Conservation (phyloP, 805 yeast species). For the Pichia sporocuriosa region DNA sequence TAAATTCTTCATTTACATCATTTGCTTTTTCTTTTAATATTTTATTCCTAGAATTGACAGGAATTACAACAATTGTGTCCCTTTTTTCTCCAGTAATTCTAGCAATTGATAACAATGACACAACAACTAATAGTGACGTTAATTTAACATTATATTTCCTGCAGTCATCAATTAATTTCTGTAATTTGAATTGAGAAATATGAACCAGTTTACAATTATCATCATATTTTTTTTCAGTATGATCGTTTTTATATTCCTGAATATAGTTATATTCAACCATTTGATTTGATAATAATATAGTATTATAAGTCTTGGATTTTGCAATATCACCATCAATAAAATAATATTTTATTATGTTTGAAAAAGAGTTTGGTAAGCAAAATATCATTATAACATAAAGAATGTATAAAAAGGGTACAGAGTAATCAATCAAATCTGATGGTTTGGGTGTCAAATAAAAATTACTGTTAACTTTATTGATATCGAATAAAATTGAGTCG, state of each 20-base stretch:
- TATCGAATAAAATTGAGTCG: conserved; percentile 5
- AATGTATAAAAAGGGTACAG: conserved; percentile 9
- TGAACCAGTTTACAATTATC: conserved; percentile 7
- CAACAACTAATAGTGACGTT: conserved; percentile 10
- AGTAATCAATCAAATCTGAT: conserved; percentile 11
- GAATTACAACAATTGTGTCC: conserved; percentile 13
- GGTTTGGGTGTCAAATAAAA: conserved; percentile 12
- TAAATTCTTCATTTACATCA: neutral
- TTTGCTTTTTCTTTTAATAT: neutral
- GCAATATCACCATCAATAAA: conserved; percentile 11
- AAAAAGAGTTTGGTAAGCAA: conserved; percentile 6
- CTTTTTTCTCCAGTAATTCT: conserved; percentile 9
- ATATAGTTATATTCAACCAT: conserved; percentile 1
- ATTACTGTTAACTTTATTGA: neutral
- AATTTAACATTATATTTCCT: conserved; percentile 11
- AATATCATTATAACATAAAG: conserved; percentile 8
- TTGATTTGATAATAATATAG: conserved; percentile 3
- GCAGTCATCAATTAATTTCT: conserved; percentile 4
- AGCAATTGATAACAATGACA: conserved; percentile 10
- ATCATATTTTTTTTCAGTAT: neutral
- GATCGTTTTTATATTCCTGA: neutral
- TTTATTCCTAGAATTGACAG: conserved; percentile 11
- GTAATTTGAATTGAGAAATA: conserved; percentile 2
- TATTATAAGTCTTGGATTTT: conserved; percentile 6
- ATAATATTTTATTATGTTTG: conserved; percentile 7